Conservation (phyloP, 768 basidiomycete genomes). For the Cystobasidium onofrii region DNA sequence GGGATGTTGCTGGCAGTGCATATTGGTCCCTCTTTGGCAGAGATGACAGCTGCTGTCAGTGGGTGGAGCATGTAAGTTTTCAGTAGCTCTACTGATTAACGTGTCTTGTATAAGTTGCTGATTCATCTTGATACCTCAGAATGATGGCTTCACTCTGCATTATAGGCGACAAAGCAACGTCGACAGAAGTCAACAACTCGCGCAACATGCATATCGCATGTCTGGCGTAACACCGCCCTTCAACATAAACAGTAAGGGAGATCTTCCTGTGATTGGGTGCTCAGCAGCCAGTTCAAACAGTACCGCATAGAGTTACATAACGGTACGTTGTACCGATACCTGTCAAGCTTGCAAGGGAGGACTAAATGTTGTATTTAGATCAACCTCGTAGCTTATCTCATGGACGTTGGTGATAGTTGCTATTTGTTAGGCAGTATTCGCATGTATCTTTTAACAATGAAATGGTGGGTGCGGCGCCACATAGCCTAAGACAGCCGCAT, state of each 20-base stretch:
- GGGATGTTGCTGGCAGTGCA: constrained; percentile 31
- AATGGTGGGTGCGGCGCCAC: too few relatives aligned
- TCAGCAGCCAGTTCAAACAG: neutral
- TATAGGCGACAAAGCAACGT: constrained; percentile 25
- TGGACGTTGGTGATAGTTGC: too few relatives aligned
- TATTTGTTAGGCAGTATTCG: too few relatives aligned
- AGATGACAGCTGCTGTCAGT: constrained; percentile 37
- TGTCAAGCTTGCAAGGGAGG: too few relatives aligned
- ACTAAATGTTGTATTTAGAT: too few relatives aligned
- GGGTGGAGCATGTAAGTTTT: constrained; percentile 39
- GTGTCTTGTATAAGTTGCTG: neutral
- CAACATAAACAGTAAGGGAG: neutral
- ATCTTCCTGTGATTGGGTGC: constrained; percentile 28
- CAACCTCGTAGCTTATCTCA: too few relatives aligned
- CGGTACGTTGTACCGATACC: too few relatives aligned
- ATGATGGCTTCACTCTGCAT: constrained; percentile 42
- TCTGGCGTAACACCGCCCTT: neutral
- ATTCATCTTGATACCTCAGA: neutral
- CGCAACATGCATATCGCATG: constrained; percentile 15
- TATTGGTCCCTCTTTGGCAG: constrained; percentile 41
- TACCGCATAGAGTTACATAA: neutral
- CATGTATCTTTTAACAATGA: too few relatives aligned
- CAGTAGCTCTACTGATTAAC: neutral
- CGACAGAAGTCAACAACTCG: constrained; percentile 9
- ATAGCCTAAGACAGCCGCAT: too few relatives aligned